These are phyloP conservation scores for Heimioporus sp. DNA, from an alignment of 768 basidiomycete species.

Conservation along the genomic window DNA sequence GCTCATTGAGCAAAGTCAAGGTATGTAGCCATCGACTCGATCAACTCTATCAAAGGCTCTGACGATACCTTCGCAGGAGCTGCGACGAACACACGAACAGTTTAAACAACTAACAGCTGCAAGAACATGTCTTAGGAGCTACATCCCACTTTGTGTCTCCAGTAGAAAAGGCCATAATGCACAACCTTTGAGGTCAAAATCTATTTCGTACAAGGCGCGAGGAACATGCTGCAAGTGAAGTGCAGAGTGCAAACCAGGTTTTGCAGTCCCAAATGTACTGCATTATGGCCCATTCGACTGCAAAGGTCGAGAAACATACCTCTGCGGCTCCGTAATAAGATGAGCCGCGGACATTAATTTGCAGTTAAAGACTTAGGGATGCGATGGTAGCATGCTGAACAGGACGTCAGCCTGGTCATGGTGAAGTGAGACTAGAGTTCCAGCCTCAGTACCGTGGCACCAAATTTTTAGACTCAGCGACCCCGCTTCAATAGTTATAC, in stretches of 20 bases:
- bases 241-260: constrained; percentile 12
- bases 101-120: neutral
- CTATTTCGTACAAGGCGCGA: constrained; percentile 5
- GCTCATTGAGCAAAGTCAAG: neutral
- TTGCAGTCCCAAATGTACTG: constrained; percentile 22
- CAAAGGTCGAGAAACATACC: constrained; percentile 14
- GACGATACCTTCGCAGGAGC: constrained; percentile 2
- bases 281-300: constrained; percentile 26
- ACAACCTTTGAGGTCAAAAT: constrained; percentile 21
- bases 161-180: constrained; percentile 30
- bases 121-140: constrained; percentile 1
- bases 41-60: neutral
- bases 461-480: too few relatives aligned
- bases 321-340: neutral
- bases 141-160: neutral
- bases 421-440: too few relatives aligned
- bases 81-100: neutral
- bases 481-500: too few relatives aligned
- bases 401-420: too few relatives aligned
- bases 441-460: too few relatives aligned
- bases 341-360: neutral
- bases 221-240: neutral
- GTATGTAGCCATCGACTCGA: neutral
- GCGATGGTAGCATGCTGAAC: too few relatives aligned
- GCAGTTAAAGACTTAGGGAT: too few relatives aligned